Conservation (phyloP, 495 filamentous ascomycete genomes). For the Hypoxylon cercidicola region DNA sequence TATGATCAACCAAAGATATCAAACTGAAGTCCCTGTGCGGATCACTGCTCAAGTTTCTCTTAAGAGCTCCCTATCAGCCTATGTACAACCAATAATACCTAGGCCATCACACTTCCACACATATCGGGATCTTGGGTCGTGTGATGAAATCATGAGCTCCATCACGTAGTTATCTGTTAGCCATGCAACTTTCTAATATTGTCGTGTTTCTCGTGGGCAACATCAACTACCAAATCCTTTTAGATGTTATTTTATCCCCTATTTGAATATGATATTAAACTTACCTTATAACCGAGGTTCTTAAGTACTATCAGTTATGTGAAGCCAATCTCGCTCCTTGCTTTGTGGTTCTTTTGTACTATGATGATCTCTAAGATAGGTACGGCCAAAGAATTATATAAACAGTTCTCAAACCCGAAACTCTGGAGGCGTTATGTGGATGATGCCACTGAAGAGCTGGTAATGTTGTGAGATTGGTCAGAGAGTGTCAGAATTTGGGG, state of each 20-base stretch:
- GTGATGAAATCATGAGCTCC: not conserved
- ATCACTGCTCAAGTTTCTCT: conserved; percentile 9
- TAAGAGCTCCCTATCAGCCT: not conserved
- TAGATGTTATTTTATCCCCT: too few relatives aligned
- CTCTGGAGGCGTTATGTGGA: not conserved
- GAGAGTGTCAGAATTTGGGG: conserved; percentile 16
- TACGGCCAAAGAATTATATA: too few relatives aligned
- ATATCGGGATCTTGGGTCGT: not conserved
- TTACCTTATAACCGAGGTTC: too few relatives aligned
- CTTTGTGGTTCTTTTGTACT: too few relatives aligned
- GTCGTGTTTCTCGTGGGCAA: too few relatives aligned
- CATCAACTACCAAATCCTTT: too few relatives aligned
- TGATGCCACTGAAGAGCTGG: conserved; percentile 18
- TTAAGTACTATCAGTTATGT: too few relatives aligned
- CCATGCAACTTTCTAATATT: too few relatives aligned
- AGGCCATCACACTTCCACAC: too few relatives aligned
- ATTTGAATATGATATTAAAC: too few relatives aligned
- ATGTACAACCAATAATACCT: not conserved
- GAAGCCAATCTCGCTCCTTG: not conserved
- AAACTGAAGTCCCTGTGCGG: conserved; percentile 14
- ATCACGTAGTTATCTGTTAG: too few relatives aligned
- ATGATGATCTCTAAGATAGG: too few relatives aligned
- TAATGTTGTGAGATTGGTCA: conserved; percentile 12
- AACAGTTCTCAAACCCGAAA: not conserved
- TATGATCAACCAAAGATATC: conserved; percentile 13